These are phyloP conservation scores for Pulveroboletus sp. DNA, from an alignment of 768 basidiomycete genomes.

Conservation along the genomic window DNA sequence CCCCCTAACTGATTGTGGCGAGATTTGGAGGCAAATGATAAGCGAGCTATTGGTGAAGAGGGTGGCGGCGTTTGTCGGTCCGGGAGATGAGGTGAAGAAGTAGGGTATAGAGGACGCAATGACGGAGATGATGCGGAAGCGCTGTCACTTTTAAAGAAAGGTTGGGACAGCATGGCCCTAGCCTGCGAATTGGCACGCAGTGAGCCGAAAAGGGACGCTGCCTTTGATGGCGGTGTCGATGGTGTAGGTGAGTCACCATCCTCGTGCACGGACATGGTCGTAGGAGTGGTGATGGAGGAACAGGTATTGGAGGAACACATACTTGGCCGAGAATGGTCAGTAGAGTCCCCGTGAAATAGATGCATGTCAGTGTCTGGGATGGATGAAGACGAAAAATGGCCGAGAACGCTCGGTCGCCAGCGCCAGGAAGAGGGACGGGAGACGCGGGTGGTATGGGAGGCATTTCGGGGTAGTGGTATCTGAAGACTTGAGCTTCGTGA, in stretches of 20 bases:
- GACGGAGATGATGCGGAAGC: conserved; percentile 31
- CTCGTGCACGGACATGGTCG: conserved; percentile 37
- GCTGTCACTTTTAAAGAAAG: conserved; percentile 29
- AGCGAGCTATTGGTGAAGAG: conserved; percentile 31
- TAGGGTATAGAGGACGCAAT: conserved; percentile 37
- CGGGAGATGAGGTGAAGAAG: conserved; percentile 38
- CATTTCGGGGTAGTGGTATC: conserved; percentile 32
- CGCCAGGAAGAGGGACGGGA: conserved; percentile 33
- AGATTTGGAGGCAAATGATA: conserved; percentile 29
- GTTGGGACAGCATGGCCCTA: conserved; percentile 29
- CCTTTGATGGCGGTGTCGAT: conserved; percentile 36
- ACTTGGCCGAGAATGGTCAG: conserved; percentile 52
- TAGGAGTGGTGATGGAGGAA: conserved; percentile 41
- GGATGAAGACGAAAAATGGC: conserved; percentile 56
- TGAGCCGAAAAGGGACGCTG: conserved; percentile 32
- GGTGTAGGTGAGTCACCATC: conserved; percentile 37
- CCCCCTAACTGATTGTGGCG: conserved; percentile 11
- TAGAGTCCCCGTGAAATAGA: conserved; percentile 41
- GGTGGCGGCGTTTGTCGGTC: conserved; percentile 33
- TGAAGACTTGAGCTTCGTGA: conserved; percentile 50
- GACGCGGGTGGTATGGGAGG: conserved; percentile 2
- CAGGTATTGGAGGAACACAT: conserved; percentile 60
- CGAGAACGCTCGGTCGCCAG: conserved; percentile 66
- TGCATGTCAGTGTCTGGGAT: conserved; percentile 43
- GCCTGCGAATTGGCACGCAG: conserved; percentile 29